Percentiles rank a stretch among this genome's conserved stretches.
Evolutionary conservation across 805 yeast species (phyloP).

Genomic region (Kodamaea lidongshanica): DNA sequence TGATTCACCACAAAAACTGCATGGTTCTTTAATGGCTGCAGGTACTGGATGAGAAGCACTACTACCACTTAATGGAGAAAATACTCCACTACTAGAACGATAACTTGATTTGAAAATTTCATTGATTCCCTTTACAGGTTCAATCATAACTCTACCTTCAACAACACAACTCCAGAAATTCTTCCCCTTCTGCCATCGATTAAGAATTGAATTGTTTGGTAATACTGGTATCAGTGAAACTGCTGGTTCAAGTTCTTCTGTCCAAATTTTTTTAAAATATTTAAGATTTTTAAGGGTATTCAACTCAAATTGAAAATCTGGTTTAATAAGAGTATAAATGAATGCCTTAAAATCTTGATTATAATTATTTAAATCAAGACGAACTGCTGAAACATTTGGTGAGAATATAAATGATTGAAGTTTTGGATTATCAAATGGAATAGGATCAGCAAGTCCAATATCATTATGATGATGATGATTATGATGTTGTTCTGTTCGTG

Average conservation of each 20-base stretch:
- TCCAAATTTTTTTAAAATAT: constrained; percentile 57
- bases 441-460: constrained; percentile 1
- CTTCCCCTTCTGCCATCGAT: constrained; percentile 38
- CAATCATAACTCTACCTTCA: constrained; percentile 76
- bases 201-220: constrained; percentile 51
- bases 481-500: constrained; percentile 3
- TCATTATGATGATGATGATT: constrained; percentile 7
- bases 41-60: constrained; percentile 41
- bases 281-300: constrained; percentile 43
- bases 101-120: constrained; percentile 55
- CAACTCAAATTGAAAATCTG: constrained; percentile 33
- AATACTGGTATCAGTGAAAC: constrained; percentile 27
- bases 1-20: constrained; percentile 79
- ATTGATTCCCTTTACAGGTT: constrained; percentile 81
- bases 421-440: no score
- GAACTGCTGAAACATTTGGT: constrained; percentile 29
- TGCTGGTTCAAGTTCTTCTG: constrained; percentile 66
- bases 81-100: constrained; percentile 14
- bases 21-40: constrained; percentile 67
- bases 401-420: constrained; percentile 24
- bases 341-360: constrained; percentile 40
- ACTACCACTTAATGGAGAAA: constrained; percentile 11
- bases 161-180: constrained; percentile 59
- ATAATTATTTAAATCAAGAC: constrained; percentile 42
- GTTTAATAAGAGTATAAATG: constrained; percentile 25